Percentiles rank a stretch among this genome's conserved stretches.
Conservation (phyloP, 1,284 basidiomycete genomes). For the Sanguinoderma infundibulare region DNA sequence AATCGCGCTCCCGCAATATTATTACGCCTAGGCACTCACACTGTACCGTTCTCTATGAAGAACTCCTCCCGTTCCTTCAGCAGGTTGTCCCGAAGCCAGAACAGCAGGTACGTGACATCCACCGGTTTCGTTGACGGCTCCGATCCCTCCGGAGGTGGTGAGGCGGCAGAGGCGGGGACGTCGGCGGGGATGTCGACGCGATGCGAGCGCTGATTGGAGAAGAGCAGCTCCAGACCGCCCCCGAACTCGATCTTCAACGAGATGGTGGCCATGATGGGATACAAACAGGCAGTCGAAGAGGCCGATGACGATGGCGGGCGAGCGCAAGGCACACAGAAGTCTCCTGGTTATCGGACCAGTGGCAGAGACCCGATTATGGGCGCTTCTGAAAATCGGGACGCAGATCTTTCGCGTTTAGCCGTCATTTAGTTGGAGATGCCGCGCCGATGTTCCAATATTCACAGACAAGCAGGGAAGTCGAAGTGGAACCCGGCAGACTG, state of each 20-base stretch:
- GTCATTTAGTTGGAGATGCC: not conserved
- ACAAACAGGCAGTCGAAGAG: not conserved
- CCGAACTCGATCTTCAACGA: conserved; percentile 69
- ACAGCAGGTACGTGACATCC: conserved; percentile 80
- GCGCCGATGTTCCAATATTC: too few species aligned
- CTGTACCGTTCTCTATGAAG: conserved; percentile 86
- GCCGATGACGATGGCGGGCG: not conserved
- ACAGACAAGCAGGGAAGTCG: too few species aligned
- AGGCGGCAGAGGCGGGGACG: conserved; percentile 32
- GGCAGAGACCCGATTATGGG: not conserved
- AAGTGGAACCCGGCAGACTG: too few species aligned
- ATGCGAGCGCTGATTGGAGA: conserved; percentile 72
- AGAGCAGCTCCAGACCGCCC: conserved; percentile 85
- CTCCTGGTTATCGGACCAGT: not conserved
- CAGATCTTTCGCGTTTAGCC: not conserved
- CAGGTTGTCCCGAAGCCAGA: conserved; percentile 79
- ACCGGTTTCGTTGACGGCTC: conserved; percentile 48
- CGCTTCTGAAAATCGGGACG: not conserved
- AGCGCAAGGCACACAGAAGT: not conserved
- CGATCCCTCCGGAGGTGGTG: conserved; percentile 7
- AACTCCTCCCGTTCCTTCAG: conserved; percentile 88
- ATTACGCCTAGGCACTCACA: too few species aligned
- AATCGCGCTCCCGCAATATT: too few species aligned
- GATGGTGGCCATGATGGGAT: conserved; percentile 26
- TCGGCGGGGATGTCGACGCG: conserved; percentile 58